A percentile compares a stretch with the other conserved stretches of the same genome.
These are phyloP conservation scores for Yamadazyma blattariae DNA, from an alignment of 1,139 yeast genomes.

Conservation along the genomic window DNA sequence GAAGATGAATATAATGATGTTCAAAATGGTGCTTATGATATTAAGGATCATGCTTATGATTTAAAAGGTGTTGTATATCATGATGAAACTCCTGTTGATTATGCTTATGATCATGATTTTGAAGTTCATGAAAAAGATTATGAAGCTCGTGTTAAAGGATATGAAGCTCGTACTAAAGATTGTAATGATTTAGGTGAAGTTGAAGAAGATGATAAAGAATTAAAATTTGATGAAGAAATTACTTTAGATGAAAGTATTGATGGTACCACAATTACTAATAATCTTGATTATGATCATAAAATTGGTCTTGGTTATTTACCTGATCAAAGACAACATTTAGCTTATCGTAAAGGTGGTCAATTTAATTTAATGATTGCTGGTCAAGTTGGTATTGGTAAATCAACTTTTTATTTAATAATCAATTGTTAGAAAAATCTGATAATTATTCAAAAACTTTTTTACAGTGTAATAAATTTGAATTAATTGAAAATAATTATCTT, in stretches of 20 bases:
- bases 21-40: too few relatives aligned
- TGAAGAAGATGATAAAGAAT: too few relatives aligned
- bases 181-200: too few relatives aligned
- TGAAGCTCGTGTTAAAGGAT: too few relatives aligned
- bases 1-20: too few relatives aligned
- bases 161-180: too few relatives aligned
- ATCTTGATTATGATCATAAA: neutral
- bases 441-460: conserved; percentile 21
- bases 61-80: too few relatives aligned
- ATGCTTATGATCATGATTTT: too few relatives aligned
- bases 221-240: neutral
- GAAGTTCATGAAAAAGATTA: too few relatives aligned
- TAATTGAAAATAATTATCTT: conserved; percentile 51
- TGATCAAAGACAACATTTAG: conserved; percentile 19
- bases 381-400: conserved; percentile 74
- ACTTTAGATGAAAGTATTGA: neutral
- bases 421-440: conserved; percentile 19
- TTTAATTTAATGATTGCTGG: conserved; percentile 77
- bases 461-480: conserved; percentile 31
- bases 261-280: neutral
- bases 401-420: conserved; percentile 55
- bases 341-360: conserved; percentile 27
- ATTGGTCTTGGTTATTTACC: conserved; percentile 29
- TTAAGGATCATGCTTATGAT: too few relatives aligned
- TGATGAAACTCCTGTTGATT: too few relatives aligned